Conservation (phyloP, 2,329 filamentous ascomycete genomes). For the Epichloe coenophiala region DNA sequence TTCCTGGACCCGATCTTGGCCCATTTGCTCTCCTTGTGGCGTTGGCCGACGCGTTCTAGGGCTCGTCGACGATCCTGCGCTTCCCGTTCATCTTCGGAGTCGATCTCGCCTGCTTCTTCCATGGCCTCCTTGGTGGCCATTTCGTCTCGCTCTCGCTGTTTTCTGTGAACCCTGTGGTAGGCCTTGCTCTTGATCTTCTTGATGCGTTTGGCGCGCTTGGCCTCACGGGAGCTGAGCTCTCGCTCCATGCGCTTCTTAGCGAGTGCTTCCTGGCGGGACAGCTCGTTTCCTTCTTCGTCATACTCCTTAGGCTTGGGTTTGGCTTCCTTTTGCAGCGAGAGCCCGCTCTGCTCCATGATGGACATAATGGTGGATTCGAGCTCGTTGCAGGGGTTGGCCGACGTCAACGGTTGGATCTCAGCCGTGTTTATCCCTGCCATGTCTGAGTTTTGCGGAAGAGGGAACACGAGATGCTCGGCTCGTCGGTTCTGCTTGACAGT, state of each 20-base stretch:
- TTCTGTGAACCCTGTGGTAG: constrained; percentile 84
- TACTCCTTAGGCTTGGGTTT: constrained; percentile 46
- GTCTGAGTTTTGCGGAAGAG: constrained; percentile 59
- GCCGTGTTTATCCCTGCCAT: constrained; percentile 45
- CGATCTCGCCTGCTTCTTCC: constrained; percentile 44
- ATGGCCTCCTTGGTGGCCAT: constrained; percentile 37
- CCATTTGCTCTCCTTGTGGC: constrained; percentile 84
- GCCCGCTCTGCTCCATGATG: constrained; percentile 81
- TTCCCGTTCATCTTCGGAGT: constrained; percentile 53
- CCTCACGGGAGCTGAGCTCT: constrained; percentile 78
- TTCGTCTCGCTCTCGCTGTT: constrained; percentile 45
- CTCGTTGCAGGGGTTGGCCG: constrained; percentile 56
- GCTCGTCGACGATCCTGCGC: constrained; percentile 61
- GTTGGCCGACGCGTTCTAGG: constrained; percentile 70
- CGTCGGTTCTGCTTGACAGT: constrained; percentile 89
- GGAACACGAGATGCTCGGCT: constrained; percentile 82
- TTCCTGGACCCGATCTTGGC: constrained; percentile 71
- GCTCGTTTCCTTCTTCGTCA: constrained; percentile 56
- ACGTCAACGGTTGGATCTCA: constrained; percentile 51
- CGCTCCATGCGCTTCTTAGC: constrained; percentile 66
- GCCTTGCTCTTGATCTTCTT: constrained; percentile 99
- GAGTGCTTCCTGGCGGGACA: constrained; percentile 57
- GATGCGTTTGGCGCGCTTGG: constrained; percentile 77
- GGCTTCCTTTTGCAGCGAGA: constrained; percentile 37
- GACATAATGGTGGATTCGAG: constrained; percentile 75